Evolutionary conservation across 371 early-diverging fungal genomes (phyloP), one percentile per base, ranked within the genome.

Genomic region (Mucor lusitanicus): DNA sequence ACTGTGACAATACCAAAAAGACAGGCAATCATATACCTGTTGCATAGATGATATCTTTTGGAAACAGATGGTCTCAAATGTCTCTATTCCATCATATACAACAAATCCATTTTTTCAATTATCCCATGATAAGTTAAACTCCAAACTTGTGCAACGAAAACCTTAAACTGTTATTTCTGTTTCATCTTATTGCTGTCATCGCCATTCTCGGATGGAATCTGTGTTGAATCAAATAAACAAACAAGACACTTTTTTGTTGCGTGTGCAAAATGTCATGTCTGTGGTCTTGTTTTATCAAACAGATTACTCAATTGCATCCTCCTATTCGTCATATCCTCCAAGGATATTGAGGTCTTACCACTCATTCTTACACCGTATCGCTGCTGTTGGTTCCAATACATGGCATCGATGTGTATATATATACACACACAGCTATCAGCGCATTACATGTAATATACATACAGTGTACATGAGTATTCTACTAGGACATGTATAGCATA

Each of bases 61-160:
- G 53, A 64, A 64, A 55, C 62, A 70, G 46, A 70, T 70, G 70
- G 65, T 70, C 70, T 70, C 65, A 70, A 70, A 69, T 69, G 70
- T 69, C 44, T 60, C 57, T 42, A 61, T 66, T 40, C 13, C 11
- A 48, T n/a, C 48, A n/a, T n/a, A 48, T 33, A 58, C 30, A 23
- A 33, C 32, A 35, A 28, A 28, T 42, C 3, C 25, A 46, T 13
- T 59, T 35, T 23, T 32, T 58, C 44, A 42, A 33, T 32, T 19
- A 58, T 63, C 63, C 68, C 63, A 63, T 69, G 64, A 64, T 59
- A 58, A 40, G 54, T 28, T 33, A 48, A 37, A 59, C 37, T 59
- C 25, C 58, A 59, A 64, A 69, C 59, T 50, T 40, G 35, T 15
- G 33, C 27, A 25, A 55, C 27, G 42, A 64, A 63, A 46, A 46